Conservation (phyloP, 768 basidiomycete species). For the Chalciporus sphaerocephalus region DNA sequence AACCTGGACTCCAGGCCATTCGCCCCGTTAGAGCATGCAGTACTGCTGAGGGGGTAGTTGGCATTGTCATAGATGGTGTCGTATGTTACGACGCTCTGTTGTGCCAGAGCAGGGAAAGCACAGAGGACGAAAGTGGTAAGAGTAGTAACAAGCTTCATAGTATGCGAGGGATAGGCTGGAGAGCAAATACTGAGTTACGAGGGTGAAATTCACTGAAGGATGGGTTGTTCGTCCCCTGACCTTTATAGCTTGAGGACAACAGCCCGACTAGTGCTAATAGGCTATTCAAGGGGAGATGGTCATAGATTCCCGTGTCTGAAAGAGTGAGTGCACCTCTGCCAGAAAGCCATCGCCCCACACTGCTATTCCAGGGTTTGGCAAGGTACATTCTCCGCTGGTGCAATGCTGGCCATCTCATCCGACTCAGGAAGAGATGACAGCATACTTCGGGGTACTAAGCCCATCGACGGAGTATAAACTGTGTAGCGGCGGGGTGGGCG, state of each 20-base stretch:
- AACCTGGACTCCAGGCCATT: slow-evolving; percentile 32
- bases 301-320: neutral
- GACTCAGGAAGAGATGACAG: too few relatives aligned
- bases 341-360: neutral
- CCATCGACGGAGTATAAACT: neutral
- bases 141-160: slow-evolving; percentile 20
- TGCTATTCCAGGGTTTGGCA: too few relatives aligned
- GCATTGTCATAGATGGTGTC: slow-evolving; percentile 33
- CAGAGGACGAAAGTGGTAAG: slow-evolving; percentile 10
- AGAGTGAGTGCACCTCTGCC: neutral
- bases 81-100: slow-evolving; percentile 36
- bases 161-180: neutral
- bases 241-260: neutral
- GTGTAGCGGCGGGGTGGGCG: neutral
- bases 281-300: neutral
- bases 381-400: too few relatives aligned
- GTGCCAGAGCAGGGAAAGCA: slow-evolving; percentile 15
- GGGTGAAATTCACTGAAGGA: neutral
- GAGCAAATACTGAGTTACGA: neutral
- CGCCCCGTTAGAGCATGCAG: slow-evolving; percentile 34
- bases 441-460: neutral
- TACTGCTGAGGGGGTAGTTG: slow-evolving; percentile 21
- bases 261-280: neutral
- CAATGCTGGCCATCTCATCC: too few relatives aligned
- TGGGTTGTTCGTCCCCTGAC: too few relatives aligned